phyloP scores from a whole-genome alignment of 2,329 filamentous ascomycete genomes.

The Fusarium bulbicola region DNA sequence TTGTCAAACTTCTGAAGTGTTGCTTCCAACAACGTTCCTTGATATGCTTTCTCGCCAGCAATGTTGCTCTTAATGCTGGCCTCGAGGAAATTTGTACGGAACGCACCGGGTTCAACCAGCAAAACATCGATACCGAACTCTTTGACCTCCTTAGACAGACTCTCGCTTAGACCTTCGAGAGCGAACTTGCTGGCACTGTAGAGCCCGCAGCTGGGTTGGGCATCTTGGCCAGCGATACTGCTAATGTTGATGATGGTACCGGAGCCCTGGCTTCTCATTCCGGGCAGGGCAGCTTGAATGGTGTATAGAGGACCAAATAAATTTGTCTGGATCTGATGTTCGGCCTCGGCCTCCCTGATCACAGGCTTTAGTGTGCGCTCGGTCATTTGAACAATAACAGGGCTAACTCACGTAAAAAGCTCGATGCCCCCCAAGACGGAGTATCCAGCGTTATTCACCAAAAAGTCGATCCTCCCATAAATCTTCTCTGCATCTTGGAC shows the following conservation, averaged over 20 bases:
- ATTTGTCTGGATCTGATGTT: conserved; percentile 57
- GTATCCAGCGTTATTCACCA: conserved; percentile 63
- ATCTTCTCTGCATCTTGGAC: conserved; percentile 40
- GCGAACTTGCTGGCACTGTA: conserved; percentile 59
- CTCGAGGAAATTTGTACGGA: conserved; percentile 58
- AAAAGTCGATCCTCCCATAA: conserved; percentile 54
- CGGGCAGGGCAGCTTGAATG: conserved; percentile 58
- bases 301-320: conserved; percentile 59
- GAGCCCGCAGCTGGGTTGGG: conserved; percentile 50
- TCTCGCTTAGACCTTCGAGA: conserved; percentile 53
- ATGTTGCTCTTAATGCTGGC: conserved; percentile 36
- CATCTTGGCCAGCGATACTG: conserved; percentile 54
- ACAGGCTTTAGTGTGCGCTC: neutral
- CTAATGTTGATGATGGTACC: conserved; percentile 59
- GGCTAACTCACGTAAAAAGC: conserved; percentile 39
- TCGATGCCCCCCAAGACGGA: conserved; percentile 38
- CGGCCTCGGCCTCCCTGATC: conserved; percentile 50
- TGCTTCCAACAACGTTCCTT: conserved; percentile 40
- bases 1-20: conserved; percentile 39
- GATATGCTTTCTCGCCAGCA: conserved; percentile 39
- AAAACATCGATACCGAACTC: conserved; percentile 55
- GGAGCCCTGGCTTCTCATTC: conserved; percentile 52
- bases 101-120: conserved; percentile 60
- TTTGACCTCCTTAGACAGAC: conserved; percentile 53
- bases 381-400: neutral